Conservation (phyloP, 2,329 filamentous ascomycete species). For the Stenocarpella maydis region DNA sequence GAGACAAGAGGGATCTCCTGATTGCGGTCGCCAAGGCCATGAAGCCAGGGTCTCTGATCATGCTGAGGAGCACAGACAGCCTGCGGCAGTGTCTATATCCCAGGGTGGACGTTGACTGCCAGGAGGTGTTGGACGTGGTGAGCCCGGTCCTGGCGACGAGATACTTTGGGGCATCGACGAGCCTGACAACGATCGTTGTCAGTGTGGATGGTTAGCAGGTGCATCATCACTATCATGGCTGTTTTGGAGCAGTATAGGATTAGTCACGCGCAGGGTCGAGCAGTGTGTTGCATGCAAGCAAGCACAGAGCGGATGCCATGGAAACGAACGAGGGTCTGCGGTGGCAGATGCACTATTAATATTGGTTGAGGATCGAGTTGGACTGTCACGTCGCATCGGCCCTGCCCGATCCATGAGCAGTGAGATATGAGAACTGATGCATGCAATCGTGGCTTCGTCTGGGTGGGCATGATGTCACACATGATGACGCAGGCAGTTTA, state of each 20-base stretch:
- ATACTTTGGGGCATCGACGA: constrained; percentile 27
- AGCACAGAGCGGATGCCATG: neutral
- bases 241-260: neutral
- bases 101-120: constrained; percentile 28
- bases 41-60: constrained; percentile 21
- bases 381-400: neutral
- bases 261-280: neutral
- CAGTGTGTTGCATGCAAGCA: neutral
- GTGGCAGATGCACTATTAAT: neutral
- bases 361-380: neutral
- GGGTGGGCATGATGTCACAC: constrained; percentile 17
- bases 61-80: constrained; percentile 29
- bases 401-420: neutral
- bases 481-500: constrained; percentile 6
- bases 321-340: too few species aligned
- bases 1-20: constrained; percentile 28
- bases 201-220: constrained; percentile 21
- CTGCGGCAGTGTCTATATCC: constrained; percentile 27
- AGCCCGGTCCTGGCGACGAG: constrained; percentile 25
- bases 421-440: neutral
- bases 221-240: neutral
- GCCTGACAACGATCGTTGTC: constrained; percentile 27
- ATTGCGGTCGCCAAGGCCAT: constrained; percentile 21
- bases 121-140: constrained; percentile 24
- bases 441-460: constrained; percentile 5